Evolutionary conservation across 306 rosid genomes (phyloP), one percentile per base, ranked within the genome.

Genomic region (Cucurbita argyrosperma): DNA sequence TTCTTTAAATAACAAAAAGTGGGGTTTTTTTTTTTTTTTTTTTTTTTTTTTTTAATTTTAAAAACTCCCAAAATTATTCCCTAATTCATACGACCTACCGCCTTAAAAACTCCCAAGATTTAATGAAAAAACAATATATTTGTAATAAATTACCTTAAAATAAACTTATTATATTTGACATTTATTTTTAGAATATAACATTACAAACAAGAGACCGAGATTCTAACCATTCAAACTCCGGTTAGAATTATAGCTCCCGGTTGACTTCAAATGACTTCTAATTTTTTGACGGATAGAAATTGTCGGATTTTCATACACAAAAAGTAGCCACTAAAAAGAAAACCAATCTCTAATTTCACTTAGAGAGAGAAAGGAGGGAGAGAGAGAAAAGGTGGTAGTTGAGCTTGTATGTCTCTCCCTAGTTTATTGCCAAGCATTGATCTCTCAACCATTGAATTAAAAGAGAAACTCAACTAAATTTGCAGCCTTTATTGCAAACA

Each of bases 391-490:
- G 57, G 80, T 79, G 80, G 71, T 54, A 75, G 79, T 84, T 81
- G 68, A 76, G 43, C 38, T 16, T 78, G 57, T 39, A n/a, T 79
- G 77, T 74, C 35, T 80, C 79, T 75, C 50, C 74, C 78, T 54
- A 58, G 77, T 46, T 57, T 74, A 11, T 50, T 79, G 78, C 39
- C 14, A 65, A 65, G 76, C 62, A 51, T 75, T 80, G 71, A 51
- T 79, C 79, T 79, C 81, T 23, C 81, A 79, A 62, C 89, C 87
- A 77, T 77, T 77, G 79, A 76, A 79, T 84, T 73, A 57, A 72
- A 55, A 35, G 74, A 77, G 69, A 79, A 68, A 57, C 82, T 73
- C 65, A 54, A 76, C 81, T 57, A 70, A 72, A 60, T 71, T 76
- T 40, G 67, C 40, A 58, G 43, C 8, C 40, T 79, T 66, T 67